Evolutionary conservation across 2,329 filamentous ascomycete species (phyloP).

Genomic region (Ophiosphaerella herpotricha): DNA sequence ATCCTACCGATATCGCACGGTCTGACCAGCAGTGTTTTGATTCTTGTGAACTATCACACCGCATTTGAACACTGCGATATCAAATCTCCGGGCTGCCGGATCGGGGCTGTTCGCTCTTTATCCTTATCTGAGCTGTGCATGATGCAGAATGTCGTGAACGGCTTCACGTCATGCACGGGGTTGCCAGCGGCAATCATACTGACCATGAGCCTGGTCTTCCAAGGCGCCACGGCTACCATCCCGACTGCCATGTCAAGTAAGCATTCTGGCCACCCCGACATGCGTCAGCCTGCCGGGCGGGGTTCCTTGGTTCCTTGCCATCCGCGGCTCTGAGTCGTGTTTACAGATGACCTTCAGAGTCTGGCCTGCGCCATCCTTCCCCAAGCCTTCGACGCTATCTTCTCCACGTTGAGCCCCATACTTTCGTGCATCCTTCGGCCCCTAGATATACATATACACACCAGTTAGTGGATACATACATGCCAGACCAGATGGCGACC

Average conservation of each 20-base stretch:
- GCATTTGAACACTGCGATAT: background rate
- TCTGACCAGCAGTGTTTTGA: background rate
- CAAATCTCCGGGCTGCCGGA: background rate
- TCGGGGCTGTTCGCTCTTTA: slow-evolving; percentile 7
- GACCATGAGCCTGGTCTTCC: background rate
- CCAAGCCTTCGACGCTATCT: background rate
- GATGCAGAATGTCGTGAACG: slow-evolving; percentile 2
- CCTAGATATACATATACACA: background rate
- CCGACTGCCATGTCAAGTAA: slow-evolving; percentile 3
- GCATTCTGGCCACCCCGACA: slow-evolving; percentile 9
- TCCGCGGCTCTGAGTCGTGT: slow-evolving; percentile 3
- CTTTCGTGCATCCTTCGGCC: background rate
- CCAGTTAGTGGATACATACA: slow-evolving; percentile 1
- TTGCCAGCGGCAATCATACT: background rate
- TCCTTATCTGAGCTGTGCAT: background rate
- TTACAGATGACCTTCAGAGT: background rate
- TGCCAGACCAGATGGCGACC: slow-evolving; percentile 2
- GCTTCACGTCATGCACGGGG: background rate
- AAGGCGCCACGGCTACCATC: background rate
- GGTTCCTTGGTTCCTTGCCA: slow-evolving; percentile 12
- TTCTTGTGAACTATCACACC: background rate
- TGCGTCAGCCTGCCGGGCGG: slow-evolving; percentile 16
- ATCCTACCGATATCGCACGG: background rate
- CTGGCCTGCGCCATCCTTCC: no score
- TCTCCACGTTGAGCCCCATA: background rate